Evolutionary conservation across 768 basidiomycete species (phyloP).

Genomic region (Pleurotus tuoliensis): DNA sequence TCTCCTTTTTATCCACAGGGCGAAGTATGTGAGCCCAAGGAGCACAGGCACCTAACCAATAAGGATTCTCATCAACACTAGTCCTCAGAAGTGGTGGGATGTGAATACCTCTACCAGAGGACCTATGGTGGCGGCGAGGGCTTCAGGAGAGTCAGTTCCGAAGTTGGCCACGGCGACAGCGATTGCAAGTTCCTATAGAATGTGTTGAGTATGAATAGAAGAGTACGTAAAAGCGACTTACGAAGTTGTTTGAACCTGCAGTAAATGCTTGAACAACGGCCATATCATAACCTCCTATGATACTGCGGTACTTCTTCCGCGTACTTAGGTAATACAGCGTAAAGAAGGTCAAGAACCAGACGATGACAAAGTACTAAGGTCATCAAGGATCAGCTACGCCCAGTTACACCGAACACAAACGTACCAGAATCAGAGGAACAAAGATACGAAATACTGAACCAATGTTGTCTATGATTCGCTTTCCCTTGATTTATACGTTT

Average conservation of each 20-base stretch:
- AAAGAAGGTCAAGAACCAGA: conserved; percentile 66
- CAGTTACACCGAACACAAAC: neutral
- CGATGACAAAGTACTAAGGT: conserved; percentile 59
- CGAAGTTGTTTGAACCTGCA: conserved; percentile 76
- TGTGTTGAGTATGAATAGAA: neutral
- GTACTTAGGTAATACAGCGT: conserved; percentile 47
- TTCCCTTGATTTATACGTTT: conserved; percentile 21
- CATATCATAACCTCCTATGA: conserved; percentile 52
- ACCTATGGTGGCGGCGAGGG: conserved; percentile 76
- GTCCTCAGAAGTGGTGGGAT: neutral
- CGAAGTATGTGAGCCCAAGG: conserved; percentile 63
- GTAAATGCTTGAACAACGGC: conserved; percentile 80
- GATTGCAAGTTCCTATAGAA: conserved; percentile 69
- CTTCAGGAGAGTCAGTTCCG: conserved; percentile 75
- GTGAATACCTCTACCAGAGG: conserved; percentile 63
- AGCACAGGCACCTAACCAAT: conserved; percentile 46
- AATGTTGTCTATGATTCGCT: conserved; percentile 69
- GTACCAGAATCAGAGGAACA: conserved; percentile 63
- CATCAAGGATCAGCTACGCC: neutral
- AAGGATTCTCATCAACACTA: neutral
- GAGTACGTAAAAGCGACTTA: conserved; percentile 23
- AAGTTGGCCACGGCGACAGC: conserved; percentile 77
- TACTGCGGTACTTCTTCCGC: conserved; percentile 17
- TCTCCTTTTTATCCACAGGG: conserved; percentile 39
- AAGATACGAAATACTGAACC: conserved; percentile 77